Conservation (phyloP, 2,329 filamentous ascomycete genomes). For the Ceratocystis colombiana region DNA sequence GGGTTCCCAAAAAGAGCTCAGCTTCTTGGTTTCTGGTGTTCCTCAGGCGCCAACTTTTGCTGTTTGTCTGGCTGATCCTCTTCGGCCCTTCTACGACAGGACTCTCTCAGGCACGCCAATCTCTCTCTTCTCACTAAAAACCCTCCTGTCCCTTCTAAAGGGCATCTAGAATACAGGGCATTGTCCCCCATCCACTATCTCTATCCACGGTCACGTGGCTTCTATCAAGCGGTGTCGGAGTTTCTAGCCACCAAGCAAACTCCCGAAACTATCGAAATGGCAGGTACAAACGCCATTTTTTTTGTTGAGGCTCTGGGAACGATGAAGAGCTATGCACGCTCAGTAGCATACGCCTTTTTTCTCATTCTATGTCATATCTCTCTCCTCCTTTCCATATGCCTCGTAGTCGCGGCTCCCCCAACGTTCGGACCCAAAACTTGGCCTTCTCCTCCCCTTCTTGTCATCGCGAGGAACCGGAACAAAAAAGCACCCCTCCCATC, state of each 20-base stretch:
- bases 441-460: neutral
- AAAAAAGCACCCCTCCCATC: neutral
- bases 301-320: no score
- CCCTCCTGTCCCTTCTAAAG: neutral
- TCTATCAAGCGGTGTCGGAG: conserved; percentile 23
- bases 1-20: conserved; percentile 4
- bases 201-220: conserved; percentile 16
- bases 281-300: conserved; percentile 18
- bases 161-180: neutral
- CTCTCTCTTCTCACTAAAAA: no score
- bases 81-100: no score
- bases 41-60: no score
- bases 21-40: neutral
- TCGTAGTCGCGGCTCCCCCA: no score
- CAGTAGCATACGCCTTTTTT: no score
- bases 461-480: conserved; percentile 24
- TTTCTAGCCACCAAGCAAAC: neutral
- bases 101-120: no score
- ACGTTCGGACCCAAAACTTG: conserved; percentile 17
- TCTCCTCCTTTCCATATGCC: neutral
- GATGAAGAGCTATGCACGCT: no score
- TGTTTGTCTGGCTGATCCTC: no score
- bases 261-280: conserved; percentile 4
- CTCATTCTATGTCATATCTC: neutral
- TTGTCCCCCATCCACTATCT: neutral